These are phyloP conservation scores for Boletus smithii DNA, from an alignment of 1,284 basidiomycete genomes.

Conservation along the genomic window DNA sequence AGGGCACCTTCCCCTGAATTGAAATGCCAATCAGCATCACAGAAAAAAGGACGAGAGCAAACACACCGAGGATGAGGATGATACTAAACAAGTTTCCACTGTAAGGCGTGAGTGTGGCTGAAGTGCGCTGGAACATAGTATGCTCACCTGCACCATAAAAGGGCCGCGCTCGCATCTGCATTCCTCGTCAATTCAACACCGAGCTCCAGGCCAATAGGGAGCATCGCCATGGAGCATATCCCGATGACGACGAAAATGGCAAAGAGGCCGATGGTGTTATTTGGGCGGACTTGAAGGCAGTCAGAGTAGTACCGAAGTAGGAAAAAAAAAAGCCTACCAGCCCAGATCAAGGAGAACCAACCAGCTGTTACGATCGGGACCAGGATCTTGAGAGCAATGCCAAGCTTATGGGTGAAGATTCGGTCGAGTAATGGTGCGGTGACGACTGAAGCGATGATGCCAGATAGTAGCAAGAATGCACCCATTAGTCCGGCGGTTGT, in stretches of 20 bases:
- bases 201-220: constrained; percentile 73
- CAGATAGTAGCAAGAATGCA: constrained; percentile 62
- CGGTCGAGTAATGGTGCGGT: constrained; percentile 75
- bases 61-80: constrained; percentile 63
- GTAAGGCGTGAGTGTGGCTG: constrained; percentile 5
- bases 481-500: constrained; percentile 65
- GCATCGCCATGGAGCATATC: constrained; percentile 57
- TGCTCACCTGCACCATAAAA: constrained; percentile 67
- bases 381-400: constrained; percentile 53
- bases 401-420: constrained; percentile 68
- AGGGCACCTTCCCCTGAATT: constrained; percentile 58
- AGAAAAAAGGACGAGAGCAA: neutral
- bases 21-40: neutral
- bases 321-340: constrained; percentile 46
- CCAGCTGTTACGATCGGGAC: constrained; percentile 56
- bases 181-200: constrained; percentile 74
- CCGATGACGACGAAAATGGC: constrained; percentile 67
- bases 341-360: constrained; percentile 77
- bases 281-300: constrained; percentile 46
- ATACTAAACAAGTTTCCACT: constrained; percentile 65
- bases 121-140: neutral
- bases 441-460: constrained; percentile 61
- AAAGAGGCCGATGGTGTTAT: constrained; percentile 54
- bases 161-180: constrained; percentile 68
- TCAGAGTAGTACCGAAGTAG: neutral